Conservation (phyloP, 208 protist species). For the Trypanosoma platydactyli region DNA sequence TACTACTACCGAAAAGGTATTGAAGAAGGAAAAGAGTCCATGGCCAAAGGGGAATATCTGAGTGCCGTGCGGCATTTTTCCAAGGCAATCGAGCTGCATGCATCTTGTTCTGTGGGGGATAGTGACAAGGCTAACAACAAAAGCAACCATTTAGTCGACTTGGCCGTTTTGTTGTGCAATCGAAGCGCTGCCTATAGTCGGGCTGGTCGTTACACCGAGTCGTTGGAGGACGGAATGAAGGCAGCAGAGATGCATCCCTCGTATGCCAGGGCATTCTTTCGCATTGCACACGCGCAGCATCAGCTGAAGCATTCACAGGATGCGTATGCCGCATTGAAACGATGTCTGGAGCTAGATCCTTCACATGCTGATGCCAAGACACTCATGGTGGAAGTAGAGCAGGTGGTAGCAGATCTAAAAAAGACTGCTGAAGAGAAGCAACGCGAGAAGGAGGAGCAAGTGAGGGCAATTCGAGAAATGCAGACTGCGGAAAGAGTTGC, state of each 20-base stretch:
- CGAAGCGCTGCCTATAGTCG: conserved; percentile 73
- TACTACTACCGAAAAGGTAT: conserved; percentile 85
- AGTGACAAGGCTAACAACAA: not conserved
- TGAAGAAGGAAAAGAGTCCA: conserved; percentile 64
- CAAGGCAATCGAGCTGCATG: conserved; percentile 70
- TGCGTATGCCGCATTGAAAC: conserved; percentile 46
- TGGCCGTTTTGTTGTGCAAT: conserved; percentile 67
- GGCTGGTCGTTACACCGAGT: conserved; percentile 42
- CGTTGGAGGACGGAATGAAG: conserved; percentile 52
- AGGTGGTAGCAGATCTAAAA: conserved; percentile 31
- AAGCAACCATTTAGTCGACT: conserved; percentile 9
- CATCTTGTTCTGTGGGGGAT: conserved; percentile 16
- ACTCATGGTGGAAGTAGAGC: conserved; percentile 48
- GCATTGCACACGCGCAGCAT: conserved; percentile 58
- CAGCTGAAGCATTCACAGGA: conserved; percentile 45
- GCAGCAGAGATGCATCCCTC: conserved; percentile 47
- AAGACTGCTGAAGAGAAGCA: conserved; percentile 57
- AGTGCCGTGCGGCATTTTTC: conserved; percentile 78
- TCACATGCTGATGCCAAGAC: conserved; percentile 44
- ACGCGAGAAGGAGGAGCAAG: conserved; percentile 35
- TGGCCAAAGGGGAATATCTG: conserved; percentile 56
- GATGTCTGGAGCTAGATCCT: conserved; percentile 61
- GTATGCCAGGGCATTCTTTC: conserved; percentile 78
- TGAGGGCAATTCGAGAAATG: conserved; percentile 42
- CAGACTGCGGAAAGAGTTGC: conserved; percentile 36